Evolutionary conservation across 2,329 filamentous ascomycete species (phyloP).

Genomic region (Aquanectria penicillioides): DNA sequence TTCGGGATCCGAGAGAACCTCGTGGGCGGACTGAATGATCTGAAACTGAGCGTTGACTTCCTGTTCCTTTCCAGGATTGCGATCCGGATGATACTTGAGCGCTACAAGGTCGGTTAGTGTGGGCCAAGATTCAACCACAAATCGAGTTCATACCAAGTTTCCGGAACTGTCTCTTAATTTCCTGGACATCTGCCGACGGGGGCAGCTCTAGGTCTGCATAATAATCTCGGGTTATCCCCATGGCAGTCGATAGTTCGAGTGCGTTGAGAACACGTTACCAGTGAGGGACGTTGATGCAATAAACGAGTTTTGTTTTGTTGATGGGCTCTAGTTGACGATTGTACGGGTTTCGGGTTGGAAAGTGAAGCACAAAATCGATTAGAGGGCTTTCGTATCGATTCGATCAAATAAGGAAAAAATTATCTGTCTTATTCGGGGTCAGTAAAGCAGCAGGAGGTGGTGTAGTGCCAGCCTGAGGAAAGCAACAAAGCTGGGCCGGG

Average conservation of each 20-base stretch:
- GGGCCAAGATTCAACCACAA: neutral
- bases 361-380: neutral
- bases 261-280: conserved; percentile 10
- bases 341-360: neutral
- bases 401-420: neutral
- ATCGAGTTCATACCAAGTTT: conserved; percentile 71
- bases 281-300: conserved; percentile 7
- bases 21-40: conserved; percentile 85
- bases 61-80: conserved; percentile 83
- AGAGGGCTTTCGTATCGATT: neutral
- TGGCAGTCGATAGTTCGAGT: conserved; percentile 35
- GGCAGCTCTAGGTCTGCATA: conserved; percentile 84
- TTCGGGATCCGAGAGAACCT: conserved; percentile 69
- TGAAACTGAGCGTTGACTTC: conserved; percentile 87
- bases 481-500: too few species aligned
- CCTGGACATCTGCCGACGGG: conserved; percentile 72
- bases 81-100: conserved; percentile 87
- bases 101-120: conserved; percentile 60
- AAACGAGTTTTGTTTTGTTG: conserved; percentile 4
- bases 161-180: conserved; percentile 87
- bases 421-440: too few species aligned
- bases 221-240: conserved; percentile 72
- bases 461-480: too few species aligned
- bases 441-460: too few species aligned
- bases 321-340: neutral